These are phyloP conservation scores for Gigaspora rosea DNA, from an alignment of 192 early-diverging fungal genomes.

Conservation along the genomic window DNA sequence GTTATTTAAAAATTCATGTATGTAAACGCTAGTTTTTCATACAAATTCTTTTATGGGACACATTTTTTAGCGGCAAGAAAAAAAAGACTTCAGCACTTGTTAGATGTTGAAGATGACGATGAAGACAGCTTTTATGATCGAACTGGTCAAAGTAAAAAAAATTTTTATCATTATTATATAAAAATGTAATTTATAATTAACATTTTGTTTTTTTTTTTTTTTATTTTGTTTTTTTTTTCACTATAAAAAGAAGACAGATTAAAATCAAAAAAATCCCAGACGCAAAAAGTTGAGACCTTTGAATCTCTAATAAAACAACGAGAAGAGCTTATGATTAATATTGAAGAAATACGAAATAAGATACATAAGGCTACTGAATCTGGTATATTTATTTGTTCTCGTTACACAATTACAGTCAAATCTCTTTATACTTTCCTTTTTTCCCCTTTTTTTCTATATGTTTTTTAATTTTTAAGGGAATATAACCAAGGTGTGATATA, in stretches of 20 bases:
- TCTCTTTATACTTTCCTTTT: not conserved
- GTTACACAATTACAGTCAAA: not conserved
- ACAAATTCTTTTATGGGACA: not conserved
- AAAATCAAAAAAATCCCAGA: slow-evolving; percentile 23
- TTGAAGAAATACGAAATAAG: slow-evolving; percentile 38
- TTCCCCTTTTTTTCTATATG: too few relatives aligned
- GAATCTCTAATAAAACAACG: slow-evolving; percentile 56
- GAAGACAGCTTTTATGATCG: slow-evolving; percentile 72
- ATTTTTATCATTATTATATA: not conserved
- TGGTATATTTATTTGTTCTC: not conserved
- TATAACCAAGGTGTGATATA: too few relatives aligned
- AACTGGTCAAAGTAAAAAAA: slow-evolving; percentile 41
- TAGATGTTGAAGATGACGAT: slow-evolving; percentile 49
- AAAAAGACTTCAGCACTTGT: slow-evolving; percentile 29
- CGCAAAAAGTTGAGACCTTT: slow-evolving; percentile 63
- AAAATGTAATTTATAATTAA: not conserved
- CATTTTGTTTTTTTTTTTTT: not conserved
- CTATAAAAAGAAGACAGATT: slow-evolving; percentile 32
- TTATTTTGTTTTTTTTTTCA: not conserved
- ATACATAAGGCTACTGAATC: not conserved
- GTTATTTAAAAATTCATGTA: not conserved
- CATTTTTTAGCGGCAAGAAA: slow-evolving; percentile 28
- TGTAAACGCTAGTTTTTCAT: not conserved
- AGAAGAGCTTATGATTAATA: slow-evolving; percentile 33
- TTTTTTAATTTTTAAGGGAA: too few relatives aligned